phyloP scores from a whole-genome alignment of 208 protist genomes.

The Leishmania mexicana region DNA sequence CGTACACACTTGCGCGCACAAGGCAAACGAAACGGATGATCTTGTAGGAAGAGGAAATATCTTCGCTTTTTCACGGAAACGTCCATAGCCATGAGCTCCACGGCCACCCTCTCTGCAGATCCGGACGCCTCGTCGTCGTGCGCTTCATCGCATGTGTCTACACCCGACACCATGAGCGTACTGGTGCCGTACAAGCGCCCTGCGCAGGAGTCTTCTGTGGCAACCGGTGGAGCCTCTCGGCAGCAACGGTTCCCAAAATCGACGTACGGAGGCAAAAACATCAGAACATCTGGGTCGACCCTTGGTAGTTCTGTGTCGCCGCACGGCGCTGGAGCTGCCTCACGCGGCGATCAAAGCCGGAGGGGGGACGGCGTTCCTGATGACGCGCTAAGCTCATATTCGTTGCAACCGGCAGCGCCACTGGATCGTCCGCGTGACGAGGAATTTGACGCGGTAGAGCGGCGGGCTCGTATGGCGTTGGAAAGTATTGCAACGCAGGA shows the following conservation, averaged over 20 bases:
- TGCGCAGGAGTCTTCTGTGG: background rate
- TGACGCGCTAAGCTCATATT: constrained; percentile 1
- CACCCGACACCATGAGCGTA: constrained; percentile 9
- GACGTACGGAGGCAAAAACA: background rate
- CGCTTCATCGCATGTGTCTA: background rate
- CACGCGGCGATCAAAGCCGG: background rate
- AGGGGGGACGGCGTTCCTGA: background rate
- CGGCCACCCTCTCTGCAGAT: background rate
- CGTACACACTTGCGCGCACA: background rate
- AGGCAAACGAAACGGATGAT: background rate
- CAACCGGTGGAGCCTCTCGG: background rate
- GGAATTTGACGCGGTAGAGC: constrained; percentile 58
- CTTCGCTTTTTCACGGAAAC: background rate
- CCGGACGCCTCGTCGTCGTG: background rate
- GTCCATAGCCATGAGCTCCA: background rate
- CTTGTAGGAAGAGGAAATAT: background rate
- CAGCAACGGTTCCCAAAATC: background rate
- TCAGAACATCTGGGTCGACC: too few species aligned
- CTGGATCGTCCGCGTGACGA: constrained; percentile 30
- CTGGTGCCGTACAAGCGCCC: constrained; percentile 21
- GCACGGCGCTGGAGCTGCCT: background rate
- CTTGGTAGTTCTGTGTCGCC: background rate
- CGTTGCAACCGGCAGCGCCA: constrained; percentile 4
- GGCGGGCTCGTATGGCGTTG: constrained; percentile 60
- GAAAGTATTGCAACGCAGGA: constrained; percentile 73